Evolutionary conservation across 805 yeast genomes (phyloP), one percentile per base, ranked within the genome.

Genomic region (Candida pseudofarinosa): DNA sequence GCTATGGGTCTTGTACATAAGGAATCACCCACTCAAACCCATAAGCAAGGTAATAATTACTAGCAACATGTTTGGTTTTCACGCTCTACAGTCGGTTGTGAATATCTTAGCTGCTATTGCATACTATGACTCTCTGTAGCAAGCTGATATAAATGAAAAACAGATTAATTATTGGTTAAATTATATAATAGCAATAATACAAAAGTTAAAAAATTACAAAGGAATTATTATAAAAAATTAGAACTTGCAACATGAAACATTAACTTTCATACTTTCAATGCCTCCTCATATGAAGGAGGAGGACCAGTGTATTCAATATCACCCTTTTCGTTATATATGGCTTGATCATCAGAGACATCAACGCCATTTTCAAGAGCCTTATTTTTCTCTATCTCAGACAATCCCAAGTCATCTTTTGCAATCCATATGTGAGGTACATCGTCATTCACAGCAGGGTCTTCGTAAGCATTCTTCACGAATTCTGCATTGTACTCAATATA

Each of bases 371-470:
- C 80, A n/a, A 71, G 61, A 10, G 85, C 80, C 49, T 73, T 73
- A 30, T 66, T 67, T 48, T 81, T 74, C 56, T 83, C 81, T 44
- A 74, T 71, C 39, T 74, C 74, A 14, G 86, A 75, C 41, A 86
- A 69, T 4, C 93, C 91, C 68, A 80, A 63, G 4, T 75, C 67
- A 60, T 86, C 95, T 50, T 68, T 75, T 35, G 85, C 80, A 47
- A 85, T 67, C 95, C 95, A 86, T 39, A 84, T 67, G 43, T 75
- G 74, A 23, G 88, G 87, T 46, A 68, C 79, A 5, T 65, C 73
- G 26, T 71, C 81, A n/a, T 57, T 62, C 32, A 80, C 74, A 33
- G 77, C 75, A 18, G 88, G 87, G 53, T 80, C 77, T 31, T 72
- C 67, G 52, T 79, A 83, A 16, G 75, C 71, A 39, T 60, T 55